A percentile compares a stretch with the other conserved stretches of the same genome.
phyloP scores from a whole-genome alignment of 2,329 filamentous ascomycete genomes.

The Zymoseptoria crescenta region DNA sequence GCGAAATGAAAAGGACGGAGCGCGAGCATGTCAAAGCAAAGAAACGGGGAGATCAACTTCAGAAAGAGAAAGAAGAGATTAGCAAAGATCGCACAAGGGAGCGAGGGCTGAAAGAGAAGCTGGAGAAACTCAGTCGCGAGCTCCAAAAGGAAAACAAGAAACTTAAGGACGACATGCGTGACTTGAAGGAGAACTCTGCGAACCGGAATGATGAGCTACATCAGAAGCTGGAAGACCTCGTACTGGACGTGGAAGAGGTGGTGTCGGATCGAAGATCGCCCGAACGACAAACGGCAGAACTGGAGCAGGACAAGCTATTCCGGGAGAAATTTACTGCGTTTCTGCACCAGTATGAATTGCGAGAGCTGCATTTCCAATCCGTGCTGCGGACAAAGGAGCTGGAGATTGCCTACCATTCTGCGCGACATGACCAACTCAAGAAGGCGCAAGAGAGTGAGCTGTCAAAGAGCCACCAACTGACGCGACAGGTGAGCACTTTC shows the following conservation, averaged over 20 bases:
- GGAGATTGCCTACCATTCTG: constrained; percentile 86
- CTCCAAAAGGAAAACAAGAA: constrained; percentile 97
- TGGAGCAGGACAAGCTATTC: constrained; percentile 80
- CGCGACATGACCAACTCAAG: constrained; percentile 80
- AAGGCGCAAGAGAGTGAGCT: constrained; percentile 79
- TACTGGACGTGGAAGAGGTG: constrained; percentile 79
- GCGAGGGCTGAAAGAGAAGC: constrained; percentile 83
- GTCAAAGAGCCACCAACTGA: constrained; percentile 73
- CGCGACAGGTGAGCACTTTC: constrained; percentile 86
- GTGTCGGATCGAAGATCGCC: constrained; percentile 71
- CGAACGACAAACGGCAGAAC: constrained; percentile 70
- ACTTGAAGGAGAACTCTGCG: constrained; percentile 77
- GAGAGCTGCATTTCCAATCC: constrained; percentile 88
- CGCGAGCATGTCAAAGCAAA: constrained; percentile 93
- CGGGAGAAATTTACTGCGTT: constrained; percentile 86
- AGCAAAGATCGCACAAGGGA: constrained; percentile 86
- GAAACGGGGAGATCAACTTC: constrained; percentile 84
- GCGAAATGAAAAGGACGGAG: constrained; percentile 92
- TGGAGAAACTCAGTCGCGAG: constrained; percentile 92
- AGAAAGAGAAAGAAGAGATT: constrained; percentile 92
- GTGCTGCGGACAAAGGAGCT: constrained; percentile 90
- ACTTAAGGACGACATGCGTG: constrained; percentile 87
- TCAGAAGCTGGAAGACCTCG: constrained; percentile 69
- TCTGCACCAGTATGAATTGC: constrained; percentile 91
- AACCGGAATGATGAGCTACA: constrained; percentile 77